Percentiles rank a stretch among this genome's conserved stretches.
Conservation (phyloP, 768 basidiomycete genomes). For the Lactifluus volemus region DNA sequence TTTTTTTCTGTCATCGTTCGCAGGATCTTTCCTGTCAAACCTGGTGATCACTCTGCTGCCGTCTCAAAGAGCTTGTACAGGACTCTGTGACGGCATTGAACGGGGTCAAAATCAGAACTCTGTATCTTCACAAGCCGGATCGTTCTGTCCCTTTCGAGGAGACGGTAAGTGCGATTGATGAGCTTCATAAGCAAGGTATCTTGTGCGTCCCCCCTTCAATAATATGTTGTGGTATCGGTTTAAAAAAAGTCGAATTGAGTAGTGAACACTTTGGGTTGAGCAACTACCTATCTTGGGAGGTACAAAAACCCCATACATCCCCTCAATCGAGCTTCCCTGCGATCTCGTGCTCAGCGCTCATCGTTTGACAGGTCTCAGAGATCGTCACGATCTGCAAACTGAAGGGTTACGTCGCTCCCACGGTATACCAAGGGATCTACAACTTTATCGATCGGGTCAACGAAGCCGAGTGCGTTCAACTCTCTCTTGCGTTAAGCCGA, state of each 20-base stretch:
- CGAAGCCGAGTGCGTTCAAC: constrained; percentile 15
- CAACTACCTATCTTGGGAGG: constrained; percentile 20
- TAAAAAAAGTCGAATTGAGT: too few relatives aligned
- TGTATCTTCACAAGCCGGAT: constrained; percentile 27
- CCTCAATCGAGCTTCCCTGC: neutral
- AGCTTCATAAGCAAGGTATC: too few relatives aligned
- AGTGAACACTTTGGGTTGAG: constrained; percentile 14
- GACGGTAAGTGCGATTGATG: too few relatives aligned
- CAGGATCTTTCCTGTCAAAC: constrained; percentile 8
- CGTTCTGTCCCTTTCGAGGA: constrained; percentile 2
- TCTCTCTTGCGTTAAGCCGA: too few relatives aligned
- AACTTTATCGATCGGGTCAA: constrained; percentile 20
- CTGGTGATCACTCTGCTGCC: neutral
- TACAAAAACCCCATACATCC: neutral
- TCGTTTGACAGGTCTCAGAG: constrained; percentile 20
- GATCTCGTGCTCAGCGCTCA: neutral
- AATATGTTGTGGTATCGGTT: too few relatives aligned
- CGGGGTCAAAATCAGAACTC: neutral
- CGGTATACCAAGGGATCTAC: constrained; percentile 24
- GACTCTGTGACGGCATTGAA: neutral
- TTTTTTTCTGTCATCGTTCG: neutral
- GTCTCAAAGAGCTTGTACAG: constrained; percentile 1
- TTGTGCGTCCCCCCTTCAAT: too few relatives aligned
- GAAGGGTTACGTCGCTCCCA: constrained; percentile 17
- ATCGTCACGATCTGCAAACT: constrained; percentile 25